Percentiles rank a stretch among this genome's conserved stretches.
Conservation (phyloP, 1,284 basidiomycete species). For the Cryptococcus maquisensis region DNA sequence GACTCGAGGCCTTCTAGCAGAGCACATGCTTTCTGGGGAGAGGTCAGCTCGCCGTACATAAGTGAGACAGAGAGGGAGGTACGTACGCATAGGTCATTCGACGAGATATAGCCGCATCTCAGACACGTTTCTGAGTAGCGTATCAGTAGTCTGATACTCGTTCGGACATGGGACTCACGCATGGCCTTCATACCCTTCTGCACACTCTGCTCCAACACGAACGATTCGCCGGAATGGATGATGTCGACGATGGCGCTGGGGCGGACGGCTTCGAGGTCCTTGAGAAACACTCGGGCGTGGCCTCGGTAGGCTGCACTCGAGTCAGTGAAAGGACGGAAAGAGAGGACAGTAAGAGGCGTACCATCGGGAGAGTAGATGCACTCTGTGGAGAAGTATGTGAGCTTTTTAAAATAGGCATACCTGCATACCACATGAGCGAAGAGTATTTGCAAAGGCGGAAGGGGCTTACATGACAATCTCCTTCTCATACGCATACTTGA, state of each 20-base stretch:
- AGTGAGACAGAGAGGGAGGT: background rate
- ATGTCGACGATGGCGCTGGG: slow-evolving; percentile 96
- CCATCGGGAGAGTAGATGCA: slow-evolving; percentile 95
- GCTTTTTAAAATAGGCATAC: slow-evolving; percentile 97
- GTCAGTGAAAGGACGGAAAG: background rate
- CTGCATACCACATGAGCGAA: slow-evolving; percentile 48
- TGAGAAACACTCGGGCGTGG: slow-evolving; percentile 88
- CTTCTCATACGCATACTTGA: slow-evolving; percentile 99
- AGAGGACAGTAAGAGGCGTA: slow-evolving; percentile 13
- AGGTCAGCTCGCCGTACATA: background rate
- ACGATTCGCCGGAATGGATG: slow-evolving; percentile 90
- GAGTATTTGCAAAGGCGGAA: background rate
- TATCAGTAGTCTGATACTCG: background rate
- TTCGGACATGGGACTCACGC: slow-evolving; percentile 55
- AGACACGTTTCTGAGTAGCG: slow-evolving; percentile 67
- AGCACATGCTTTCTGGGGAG: slow-evolving; percentile 72
- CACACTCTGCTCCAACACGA: slow-evolving; percentile 71
- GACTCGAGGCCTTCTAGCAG: slow-evolving; percentile 85
- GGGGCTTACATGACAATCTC: slow-evolving; percentile 89
- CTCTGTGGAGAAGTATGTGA: slow-evolving; percentile 98
- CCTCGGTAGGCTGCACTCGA: slow-evolving; percentile 75
- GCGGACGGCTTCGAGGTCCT: slow-evolving; percentile 88
- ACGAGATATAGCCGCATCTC: slow-evolving; percentile 88
- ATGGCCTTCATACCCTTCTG: slow-evolving; percentile 70
- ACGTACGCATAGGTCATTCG: slow-evolving; percentile 71